phyloP scores from a whole-genome alignment of 2,329 filamentous ascomycete species.

The Penicillium sp. region DNA sequence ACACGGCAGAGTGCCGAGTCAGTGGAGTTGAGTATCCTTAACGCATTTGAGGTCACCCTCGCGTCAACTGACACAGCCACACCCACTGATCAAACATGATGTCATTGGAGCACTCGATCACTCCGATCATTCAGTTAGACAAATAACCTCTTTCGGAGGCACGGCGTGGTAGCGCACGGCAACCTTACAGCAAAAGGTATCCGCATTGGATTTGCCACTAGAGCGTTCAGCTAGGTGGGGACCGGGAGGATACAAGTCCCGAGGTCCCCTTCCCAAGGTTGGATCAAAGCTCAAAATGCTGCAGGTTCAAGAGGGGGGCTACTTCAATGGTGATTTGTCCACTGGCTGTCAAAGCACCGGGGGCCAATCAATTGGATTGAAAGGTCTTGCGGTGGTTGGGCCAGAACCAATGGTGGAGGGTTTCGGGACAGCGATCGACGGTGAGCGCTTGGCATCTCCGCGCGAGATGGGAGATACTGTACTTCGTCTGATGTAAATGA shows the following conservation, averaged over 20 bases:
- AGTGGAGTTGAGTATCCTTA: neutral
- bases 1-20: neutral
- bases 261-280: too few relatives aligned
- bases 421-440: neutral
- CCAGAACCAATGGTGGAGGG: neutral
- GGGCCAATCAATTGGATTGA: slow-evolving; percentile 6
- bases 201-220: neutral
- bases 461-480: neutral
- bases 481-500: too few relatives aligned
- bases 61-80: neutral
- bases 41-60: neutral
- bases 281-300: neutral
- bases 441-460: neutral
- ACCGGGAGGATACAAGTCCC: too few relatives aligned
- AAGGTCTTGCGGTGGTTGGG: neutral
- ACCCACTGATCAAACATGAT: neutral
- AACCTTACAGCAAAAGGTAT: neutral
- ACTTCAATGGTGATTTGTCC: neutral
- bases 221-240: neutral
- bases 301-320: neutral
- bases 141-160: neutral
- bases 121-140: neutral
- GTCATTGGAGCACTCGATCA: neutral
- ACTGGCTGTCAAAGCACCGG: neutral
- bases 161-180: neutral